Base-by-base conservation (phyloP, 441 rosid genomes). In the Bocquillonia castaneifolia region DNA sequence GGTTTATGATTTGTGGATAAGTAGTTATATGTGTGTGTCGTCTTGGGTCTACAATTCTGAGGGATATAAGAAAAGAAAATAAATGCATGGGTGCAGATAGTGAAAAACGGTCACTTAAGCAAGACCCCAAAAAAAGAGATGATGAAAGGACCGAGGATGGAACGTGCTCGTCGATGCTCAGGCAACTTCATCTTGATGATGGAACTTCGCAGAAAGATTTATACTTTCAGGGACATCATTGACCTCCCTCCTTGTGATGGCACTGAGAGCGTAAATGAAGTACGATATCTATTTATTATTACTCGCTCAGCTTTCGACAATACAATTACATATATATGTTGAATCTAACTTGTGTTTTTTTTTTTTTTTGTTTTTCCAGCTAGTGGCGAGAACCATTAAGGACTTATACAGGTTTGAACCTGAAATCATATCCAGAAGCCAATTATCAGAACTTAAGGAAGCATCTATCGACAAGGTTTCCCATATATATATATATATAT, bases 401-500 rank as follows among this genome's bases (percentile, higher is more conserved):
- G 93, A 93, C 74, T 91, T 93, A 1, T 79, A 83, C 64, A 81
- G 79, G 42, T 59, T 82, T 44, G 87, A 82, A 76, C 97, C 98
- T 20, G 92, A 85, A 66, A 85, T 82, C 70, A 72, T 86, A 59
- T 68, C 85, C 5, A 79, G 67, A 56, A 76, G 74, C 45, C 80
- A 75, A 28, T 28, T 71, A 13, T 78, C 82, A 6, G 84, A 85
- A 50, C 63, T 84, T 40, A 85, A 79, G 71, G 82, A 78, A 10
- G 78, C 80, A 45, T 67, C 82, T 32, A 69, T 78, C 1, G 77
- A 88, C 53, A 78, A 89, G 89, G 96, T 88, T 59, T 32, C 37
- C 34, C 6, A 25, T 39, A 4, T 25, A 66, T 61, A 0, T 42
- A n/a, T n/a, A n/a, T n/a, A n/a, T n/a, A n/a, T n/a, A n/a, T n/a